Conservation (phyloP, 2,329 filamentous ascomycete species). For the Bretziella fagacearum region DNA sequence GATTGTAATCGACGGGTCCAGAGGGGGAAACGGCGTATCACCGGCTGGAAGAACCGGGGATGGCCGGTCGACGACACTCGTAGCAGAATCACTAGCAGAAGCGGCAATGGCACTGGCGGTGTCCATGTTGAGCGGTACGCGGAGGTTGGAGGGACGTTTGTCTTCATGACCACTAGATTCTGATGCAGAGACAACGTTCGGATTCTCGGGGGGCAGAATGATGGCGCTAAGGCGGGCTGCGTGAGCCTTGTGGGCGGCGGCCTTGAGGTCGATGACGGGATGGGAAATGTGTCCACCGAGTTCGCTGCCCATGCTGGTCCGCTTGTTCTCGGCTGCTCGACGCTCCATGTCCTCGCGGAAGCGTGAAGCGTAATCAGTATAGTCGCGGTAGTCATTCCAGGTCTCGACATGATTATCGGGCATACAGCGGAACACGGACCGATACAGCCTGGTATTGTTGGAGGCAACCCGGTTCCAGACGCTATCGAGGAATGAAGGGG, state of each 20-base stretch:
- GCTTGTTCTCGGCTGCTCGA: slow-evolving; percentile 26
- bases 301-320: slow-evolving; percentile 31
- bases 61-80: slow-evolving; percentile 20
- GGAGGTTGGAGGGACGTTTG: slow-evolving; percentile 1
- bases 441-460: slow-evolving; percentile 91
- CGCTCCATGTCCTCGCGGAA: slow-evolving; percentile 53
- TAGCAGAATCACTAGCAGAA: not conserved
- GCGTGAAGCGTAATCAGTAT: slow-evolving; percentile 54
- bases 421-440: slow-evolving; percentile 90
- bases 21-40: slow-evolving; percentile 30
- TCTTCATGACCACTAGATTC: slow-evolving; percentile 3
- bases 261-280: slow-evolving; percentile 17
- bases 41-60: slow-evolving; percentile 29
- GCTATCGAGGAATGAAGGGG: slow-evolving; percentile 66
- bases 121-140: slow-evolving; percentile 18
- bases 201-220: not conserved
- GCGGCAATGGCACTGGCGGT: slow-evolving; percentile 17
- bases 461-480: slow-evolving; percentile 75
- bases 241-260: slow-evolving; percentile 17
- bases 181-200: not conserved
- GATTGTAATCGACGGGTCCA: slow-evolving; percentile 24
- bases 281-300: slow-evolving; percentile 19
- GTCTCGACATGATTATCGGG: slow-evolving; percentile 86
- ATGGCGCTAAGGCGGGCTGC: slow-evolving; percentile 20
- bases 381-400: slow-evolving; percentile 87